Evolutionary conservation across 1,284 basidiomycete species (phyloP).

Genomic region (Sparassis latifolia): DNA sequence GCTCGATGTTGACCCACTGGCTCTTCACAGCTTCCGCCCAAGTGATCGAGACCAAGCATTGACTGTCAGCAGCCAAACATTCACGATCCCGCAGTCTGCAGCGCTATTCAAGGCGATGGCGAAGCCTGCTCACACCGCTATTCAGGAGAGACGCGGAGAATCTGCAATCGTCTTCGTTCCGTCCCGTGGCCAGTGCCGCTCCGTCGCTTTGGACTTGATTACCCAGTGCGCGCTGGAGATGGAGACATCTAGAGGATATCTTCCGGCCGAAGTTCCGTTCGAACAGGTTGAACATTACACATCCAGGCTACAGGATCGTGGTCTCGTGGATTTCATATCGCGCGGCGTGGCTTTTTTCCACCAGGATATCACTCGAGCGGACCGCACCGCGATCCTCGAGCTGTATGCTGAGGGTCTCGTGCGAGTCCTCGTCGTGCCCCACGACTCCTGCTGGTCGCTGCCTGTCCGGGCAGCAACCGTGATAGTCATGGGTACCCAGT

Average conservation of each 20-base stretch:
- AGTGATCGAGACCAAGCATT: slow-evolving; percentile 82
- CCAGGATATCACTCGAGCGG: slow-evolving; percentile 61
- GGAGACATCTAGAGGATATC: slow-evolving; percentile 68
- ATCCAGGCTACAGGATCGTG: slow-evolving; percentile 55
- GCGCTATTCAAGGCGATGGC: slow-evolving; percentile 89
- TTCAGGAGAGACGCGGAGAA: slow-evolving; percentile 39
- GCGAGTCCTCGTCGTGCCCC: slow-evolving; percentile 78
- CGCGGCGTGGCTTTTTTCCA: slow-evolving; percentile 90
- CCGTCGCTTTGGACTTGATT: slow-evolving; percentile 79
- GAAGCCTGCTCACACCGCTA: slow-evolving; percentile 79
- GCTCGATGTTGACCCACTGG: slow-evolving; percentile 67
- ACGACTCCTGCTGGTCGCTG: slow-evolving; percentile 83
- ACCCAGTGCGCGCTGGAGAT: slow-evolving; percentile 81
- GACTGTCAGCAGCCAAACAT: slow-evolving; percentile 64
- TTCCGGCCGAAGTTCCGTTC: slow-evolving; percentile 45
- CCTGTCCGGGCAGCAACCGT: slow-evolving; percentile 79
- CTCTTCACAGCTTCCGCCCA: slow-evolving; percentile 77
- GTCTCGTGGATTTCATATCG: slow-evolving; percentile 71
- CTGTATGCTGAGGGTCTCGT: slow-evolving; percentile 80
- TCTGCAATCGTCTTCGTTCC: slow-evolving; percentile 87
- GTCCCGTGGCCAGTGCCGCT: slow-evolving; percentile 74
- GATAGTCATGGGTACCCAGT: slow-evolving; percentile 92
- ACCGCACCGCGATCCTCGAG: slow-evolving; percentile 76
- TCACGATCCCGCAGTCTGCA: slow-evolving; percentile 83
- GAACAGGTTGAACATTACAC: slow-evolving; percentile 61